Evolutionary conservation across 23 red algal species (phyloP).

Genomic region (Gracilaria domingensis): DNA sequence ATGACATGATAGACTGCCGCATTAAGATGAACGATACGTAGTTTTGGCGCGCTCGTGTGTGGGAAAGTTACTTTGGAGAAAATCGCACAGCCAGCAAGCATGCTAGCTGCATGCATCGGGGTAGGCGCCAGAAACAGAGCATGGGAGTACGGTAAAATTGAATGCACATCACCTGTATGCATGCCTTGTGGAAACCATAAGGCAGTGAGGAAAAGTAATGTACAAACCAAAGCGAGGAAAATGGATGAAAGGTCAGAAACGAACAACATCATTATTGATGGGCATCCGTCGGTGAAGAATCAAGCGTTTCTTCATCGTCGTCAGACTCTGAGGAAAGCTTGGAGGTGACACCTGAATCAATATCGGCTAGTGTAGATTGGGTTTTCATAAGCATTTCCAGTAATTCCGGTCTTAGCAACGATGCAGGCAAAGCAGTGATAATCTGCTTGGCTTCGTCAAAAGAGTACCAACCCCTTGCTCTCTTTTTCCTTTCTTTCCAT

Average conservation of each 20-base stretch:
- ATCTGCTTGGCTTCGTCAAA: conserved; percentile 71
- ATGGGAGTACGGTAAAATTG: background rate
- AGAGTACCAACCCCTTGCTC: conserved; percentile 70
- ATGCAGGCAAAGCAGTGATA: background rate
- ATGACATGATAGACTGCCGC: background rate
- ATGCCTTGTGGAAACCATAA: background rate
- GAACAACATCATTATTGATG: background rate
- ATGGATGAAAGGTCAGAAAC: background rate
- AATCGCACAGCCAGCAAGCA: background rate
- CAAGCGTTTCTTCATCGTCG: conserved; percentile 1
- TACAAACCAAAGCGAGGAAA: background rate
- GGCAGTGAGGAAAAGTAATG: background rate
- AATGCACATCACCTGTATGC: background rate
- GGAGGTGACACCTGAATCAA: background rate
- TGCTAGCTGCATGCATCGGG: background rate
- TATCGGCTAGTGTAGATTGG: conserved; percentile 29
- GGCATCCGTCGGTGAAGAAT: background rate
- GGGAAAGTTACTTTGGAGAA: background rate
- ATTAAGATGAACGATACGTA: background rate
- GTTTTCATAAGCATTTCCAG: conserved; percentile 82
- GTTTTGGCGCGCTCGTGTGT: background rate
- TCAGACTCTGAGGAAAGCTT: background rate
- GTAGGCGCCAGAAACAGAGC: background rate
- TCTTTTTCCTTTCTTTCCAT: conserved; percentile 85
- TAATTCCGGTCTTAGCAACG: conserved; percentile 70